Conservation (phyloP, 148 eudicot species). For the Selenicereus undatus region DNA sequence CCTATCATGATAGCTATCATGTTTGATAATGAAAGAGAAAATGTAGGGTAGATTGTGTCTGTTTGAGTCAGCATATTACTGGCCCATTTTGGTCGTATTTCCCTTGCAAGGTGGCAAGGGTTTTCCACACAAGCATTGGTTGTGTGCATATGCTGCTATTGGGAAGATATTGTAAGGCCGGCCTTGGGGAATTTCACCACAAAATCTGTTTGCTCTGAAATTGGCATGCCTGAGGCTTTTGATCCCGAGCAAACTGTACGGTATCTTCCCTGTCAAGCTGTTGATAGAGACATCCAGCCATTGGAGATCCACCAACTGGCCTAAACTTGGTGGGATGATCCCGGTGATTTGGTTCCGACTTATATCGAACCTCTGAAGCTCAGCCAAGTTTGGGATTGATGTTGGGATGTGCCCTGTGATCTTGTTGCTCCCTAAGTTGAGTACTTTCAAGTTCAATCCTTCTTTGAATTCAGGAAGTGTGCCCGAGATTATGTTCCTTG, state of each 20-base stretch:
- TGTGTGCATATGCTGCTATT: constrained; percentile 50
- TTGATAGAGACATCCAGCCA: constrained; percentile 81
- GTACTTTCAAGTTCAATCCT: constrained; percentile 49
- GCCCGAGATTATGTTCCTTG: constrained; percentile 64
- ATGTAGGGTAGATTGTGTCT: not conserved
- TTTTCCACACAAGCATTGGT: constrained; percentile 49
- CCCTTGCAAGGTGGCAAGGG: constrained; percentile 61
- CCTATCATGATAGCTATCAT: constrained; percentile 23
- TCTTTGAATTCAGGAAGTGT: constrained; percentile 49
- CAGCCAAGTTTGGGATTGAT: constrained; percentile 55
- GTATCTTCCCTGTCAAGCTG: constrained; percentile 55
- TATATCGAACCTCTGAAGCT: constrained; percentile 57
- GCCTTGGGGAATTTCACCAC: constrained; percentile 76
- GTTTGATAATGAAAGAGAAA: not conserved
- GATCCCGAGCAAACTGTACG: constrained; percentile 50
- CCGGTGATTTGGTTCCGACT: constrained; percentile 61
- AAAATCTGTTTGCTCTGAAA: constrained; percentile 66
- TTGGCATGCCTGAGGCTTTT: constrained; percentile 47
- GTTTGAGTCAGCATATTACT: constrained; percentile 27
- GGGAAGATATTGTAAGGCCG: constrained; percentile 47
- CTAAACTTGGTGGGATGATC: constrained; percentile 59
- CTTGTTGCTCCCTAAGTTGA: constrained; percentile 61
- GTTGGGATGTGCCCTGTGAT: constrained; percentile 63
- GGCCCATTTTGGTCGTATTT: constrained; percentile 25
- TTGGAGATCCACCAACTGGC: constrained; percentile 47